These are phyloP conservation scores for Vitis labrusca DNA, from an alignment of 164 flowering plant species.

Conservation along the genomic window DNA sequence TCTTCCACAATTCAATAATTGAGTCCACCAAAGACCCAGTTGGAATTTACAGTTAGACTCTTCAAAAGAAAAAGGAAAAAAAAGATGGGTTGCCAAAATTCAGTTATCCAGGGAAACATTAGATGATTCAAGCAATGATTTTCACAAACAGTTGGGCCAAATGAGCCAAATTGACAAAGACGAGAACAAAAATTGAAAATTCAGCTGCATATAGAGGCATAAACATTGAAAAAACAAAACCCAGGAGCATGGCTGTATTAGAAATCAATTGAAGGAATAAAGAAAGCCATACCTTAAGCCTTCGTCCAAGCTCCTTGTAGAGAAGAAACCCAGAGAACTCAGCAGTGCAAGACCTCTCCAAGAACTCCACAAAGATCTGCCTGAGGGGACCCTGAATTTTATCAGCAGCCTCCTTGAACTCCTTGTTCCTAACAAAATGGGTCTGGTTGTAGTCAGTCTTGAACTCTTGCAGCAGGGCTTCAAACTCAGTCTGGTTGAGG, in stretches of 20 bases:
- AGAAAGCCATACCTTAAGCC: conserved; percentile 73
- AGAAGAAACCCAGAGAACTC: conserved; percentile 97
- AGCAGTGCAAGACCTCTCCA: conserved; percentile 98
- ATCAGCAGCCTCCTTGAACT: conserved; percentile 96
- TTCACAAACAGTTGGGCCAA: too few relatives aligned
- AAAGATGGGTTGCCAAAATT: too few relatives aligned
- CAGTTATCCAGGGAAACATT: too few relatives aligned
- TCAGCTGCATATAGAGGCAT: too few relatives aligned
- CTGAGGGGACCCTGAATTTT: conserved; percentile 81
- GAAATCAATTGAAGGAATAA: not conserved
- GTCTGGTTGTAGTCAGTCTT: conserved; percentile 98
- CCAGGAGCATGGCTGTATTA: not conserved
- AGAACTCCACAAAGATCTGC: conserved; percentile 91
- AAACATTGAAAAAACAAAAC: not conserved
- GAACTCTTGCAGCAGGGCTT: conserved; percentile 88
- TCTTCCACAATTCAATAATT: not conserved
- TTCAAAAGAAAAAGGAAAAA: not conserved
- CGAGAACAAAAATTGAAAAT: too few relatives aligned
- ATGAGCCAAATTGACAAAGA: too few relatives aligned
- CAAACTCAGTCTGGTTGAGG: conserved; percentile 76
- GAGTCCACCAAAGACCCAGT: not conserved
- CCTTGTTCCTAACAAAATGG: conserved; percentile 94
- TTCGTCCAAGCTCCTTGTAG: conserved; percentile 95
- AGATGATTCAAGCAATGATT: too few relatives aligned
- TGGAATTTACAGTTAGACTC: not conserved